A percentile compares a stretch with the other conserved stretches of the same genome.
Evolutionary conservation across 768 basidiomycete genomes (phyloP).

Genomic region (Boletus sp.): DNA sequence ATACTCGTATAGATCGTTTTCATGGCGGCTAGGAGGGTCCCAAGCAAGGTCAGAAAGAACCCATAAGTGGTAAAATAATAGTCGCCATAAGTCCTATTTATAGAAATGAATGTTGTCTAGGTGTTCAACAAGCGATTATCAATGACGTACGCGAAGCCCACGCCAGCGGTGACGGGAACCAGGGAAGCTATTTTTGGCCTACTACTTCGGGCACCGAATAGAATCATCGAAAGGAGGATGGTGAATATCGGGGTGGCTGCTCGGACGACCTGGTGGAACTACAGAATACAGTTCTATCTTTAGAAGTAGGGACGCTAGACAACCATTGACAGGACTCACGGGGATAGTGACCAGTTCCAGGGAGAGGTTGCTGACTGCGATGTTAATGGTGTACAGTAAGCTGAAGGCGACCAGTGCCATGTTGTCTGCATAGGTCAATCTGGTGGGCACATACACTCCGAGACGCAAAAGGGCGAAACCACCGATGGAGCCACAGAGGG

Average conservation of each 20-base stretch:
- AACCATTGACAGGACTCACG: conserved; percentile 43
- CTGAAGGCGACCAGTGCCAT: conserved; percentile 77
- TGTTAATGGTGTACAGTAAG: conserved; percentile 88
- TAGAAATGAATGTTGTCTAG: background rate
- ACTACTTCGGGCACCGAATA: conserved; percentile 62
- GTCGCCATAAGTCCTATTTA: conserved; percentile 83
- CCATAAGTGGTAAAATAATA: conserved; percentile 89
- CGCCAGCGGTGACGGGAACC: conserved; percentile 83
- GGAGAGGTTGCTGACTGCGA: conserved; percentile 90
- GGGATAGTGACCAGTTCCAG: conserved; percentile 87
- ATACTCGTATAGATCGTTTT: conserved; percentile 92
- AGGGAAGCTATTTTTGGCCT: conserved; percentile 66
- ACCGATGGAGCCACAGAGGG: conserved; percentile 81
- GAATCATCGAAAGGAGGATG: conserved; percentile 66
- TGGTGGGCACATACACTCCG: conserved; percentile 56
- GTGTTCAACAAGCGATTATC: background rate
- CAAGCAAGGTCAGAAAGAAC: conserved; percentile 82
- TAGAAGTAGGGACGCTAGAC: background rate
- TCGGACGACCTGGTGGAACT: conserved; percentile 98
- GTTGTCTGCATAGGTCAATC: conserved; percentile 49
- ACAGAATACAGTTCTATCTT: background rate
- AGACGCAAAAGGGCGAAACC: conserved; percentile 61
- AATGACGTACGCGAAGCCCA: conserved; percentile 73
- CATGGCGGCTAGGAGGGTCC: conserved; percentile 86
- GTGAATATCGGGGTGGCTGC: conserved; percentile 93